phyloP scores from a whole-genome alignment of 306 rosid species.

The Corylus avellana region DNA sequence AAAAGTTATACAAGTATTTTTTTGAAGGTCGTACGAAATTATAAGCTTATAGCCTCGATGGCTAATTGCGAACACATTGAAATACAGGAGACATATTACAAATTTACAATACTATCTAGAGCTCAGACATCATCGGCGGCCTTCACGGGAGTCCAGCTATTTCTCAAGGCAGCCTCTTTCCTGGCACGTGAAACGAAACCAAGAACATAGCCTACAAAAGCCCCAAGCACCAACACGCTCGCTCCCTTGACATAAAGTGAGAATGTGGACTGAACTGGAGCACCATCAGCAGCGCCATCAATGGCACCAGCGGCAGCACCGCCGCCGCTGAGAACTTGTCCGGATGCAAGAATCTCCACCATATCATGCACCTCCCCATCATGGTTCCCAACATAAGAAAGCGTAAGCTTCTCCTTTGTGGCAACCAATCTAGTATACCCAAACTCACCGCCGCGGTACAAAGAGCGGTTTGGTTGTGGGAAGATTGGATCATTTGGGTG shows the following conservation, averaged over 20 bases:
- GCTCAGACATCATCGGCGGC: slow-evolving; percentile 61
- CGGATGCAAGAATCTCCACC: slow-evolving; percentile 55
- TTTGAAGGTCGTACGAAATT: background rate
- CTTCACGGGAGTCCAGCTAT: slow-evolving; percentile 68
- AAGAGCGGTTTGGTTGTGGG: slow-evolving; percentile 73
- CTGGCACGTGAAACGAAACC: slow-evolving; percentile 61
- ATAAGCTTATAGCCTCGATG: slow-evolving; percentile 6
- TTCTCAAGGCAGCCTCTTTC: slow-evolving; percentile 41
- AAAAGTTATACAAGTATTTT: background rate
- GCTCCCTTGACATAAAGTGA: slow-evolving; percentile 47
- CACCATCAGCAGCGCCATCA: background rate
- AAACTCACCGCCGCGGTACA: slow-evolving; percentile 87
- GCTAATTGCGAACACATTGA: slow-evolving; percentile 4
- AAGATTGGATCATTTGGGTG: slow-evolving; percentile 61
- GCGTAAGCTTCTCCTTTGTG: slow-evolving; percentile 44
- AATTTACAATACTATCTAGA: background rate
- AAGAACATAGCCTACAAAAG: slow-evolving; percentile 68
- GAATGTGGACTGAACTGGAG: slow-evolving; percentile 20
- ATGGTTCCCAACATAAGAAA: slow-evolving; percentile 57
- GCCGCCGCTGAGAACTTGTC: slow-evolving; percentile 37
- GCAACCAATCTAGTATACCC: slow-evolving; percentile 85
- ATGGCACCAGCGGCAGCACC: slow-evolving; percentile 14
- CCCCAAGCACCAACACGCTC: slow-evolving; percentile 56
- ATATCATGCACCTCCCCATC: slow-evolving; percentile 54
- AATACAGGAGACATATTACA: background rate